Evolutionary conservation across 306 rosid genomes (phyloP), one percentile per base, ranked within the genome.

Genomic region (Lathyrus sativus): DNA sequence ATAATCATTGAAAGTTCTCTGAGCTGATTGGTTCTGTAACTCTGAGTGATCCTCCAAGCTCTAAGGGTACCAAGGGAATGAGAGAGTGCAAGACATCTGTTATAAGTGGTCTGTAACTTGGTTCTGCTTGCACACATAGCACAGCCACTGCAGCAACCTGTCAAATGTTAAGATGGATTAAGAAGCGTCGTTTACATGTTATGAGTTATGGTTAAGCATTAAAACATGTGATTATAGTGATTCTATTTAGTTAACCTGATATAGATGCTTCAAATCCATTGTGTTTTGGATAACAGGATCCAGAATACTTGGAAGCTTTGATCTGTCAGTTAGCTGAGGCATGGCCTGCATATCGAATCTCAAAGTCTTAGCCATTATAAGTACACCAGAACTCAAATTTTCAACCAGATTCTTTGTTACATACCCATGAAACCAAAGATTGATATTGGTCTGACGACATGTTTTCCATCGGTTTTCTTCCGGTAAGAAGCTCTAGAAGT

Each of bases 61-160:
- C 92, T 4, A 63, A 41, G 0, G 92, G 96, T 48, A 92, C 88
- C 63, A 92, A 87, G 51, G 96, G 96, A 70, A 92, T 90, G 43
- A 92, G 91, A 8, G 98, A 92, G 78, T 92, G 98, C 44, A 92
- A 73, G 9, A 92, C 96, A 48, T 93, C 98, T 0, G 98, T 88
- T 68, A 90, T 87, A 29, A 90, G 78, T 1, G 96, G 98, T 80
- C 97, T 81, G 76, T 93, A 93, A 73, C 95, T 88, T 19, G 98
- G 89, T 76, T 93, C 98, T 11, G 95, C 64, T 76, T 93, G 98
- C 57, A 93, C 96, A 41, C 98, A 93, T 3, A 93, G 81, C 57
- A 93, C 91, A 54, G 96, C 97, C 54, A 93, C 98, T 4, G 97
- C 98, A 74, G 97, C 98, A 70, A 93, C 95, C 98, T 92, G 86